These are phyloP conservation scores for Aphanomyces stellatus DNA, from an alignment of 352 stramenopile genomes.

Conservation along the genomic window DNA sequence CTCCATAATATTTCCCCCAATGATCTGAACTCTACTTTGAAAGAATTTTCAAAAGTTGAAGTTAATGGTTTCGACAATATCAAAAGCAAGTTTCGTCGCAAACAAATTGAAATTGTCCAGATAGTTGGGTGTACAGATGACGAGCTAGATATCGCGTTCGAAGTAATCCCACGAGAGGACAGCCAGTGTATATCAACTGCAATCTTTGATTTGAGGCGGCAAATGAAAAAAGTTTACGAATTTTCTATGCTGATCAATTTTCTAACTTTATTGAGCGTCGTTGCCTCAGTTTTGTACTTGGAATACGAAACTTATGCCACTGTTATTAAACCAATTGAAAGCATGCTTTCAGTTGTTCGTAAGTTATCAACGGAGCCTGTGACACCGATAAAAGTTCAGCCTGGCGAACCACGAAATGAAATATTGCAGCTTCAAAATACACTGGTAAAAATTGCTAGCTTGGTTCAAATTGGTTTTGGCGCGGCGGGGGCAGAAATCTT, in stretches of 20 bases:
- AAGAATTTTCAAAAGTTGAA: no score
- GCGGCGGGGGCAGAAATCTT: slow-evolving; percentile 76
- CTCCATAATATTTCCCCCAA: not conserved
- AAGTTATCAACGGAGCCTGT: slow-evolving; percentile 83
- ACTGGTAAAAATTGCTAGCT: slow-evolving; percentile 69
- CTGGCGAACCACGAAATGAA: slow-evolving; percentile 71
- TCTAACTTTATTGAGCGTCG: slow-evolving; percentile 77
- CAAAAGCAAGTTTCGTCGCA: slow-evolving; percentile 31
- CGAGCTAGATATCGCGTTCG: slow-evolving; percentile 49
- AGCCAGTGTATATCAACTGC: slow-evolving; percentile 57
- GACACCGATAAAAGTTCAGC: slow-evolving; percentile 67
- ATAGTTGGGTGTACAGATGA: slow-evolving; percentile 52
- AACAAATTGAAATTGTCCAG: slow-evolving; percentile 67
- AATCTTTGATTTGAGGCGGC: slow-evolving; percentile 80
- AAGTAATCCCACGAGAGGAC: slow-evolving; percentile 26
- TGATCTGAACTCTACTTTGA: no score
- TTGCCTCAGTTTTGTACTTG: slow-evolving; percentile 76
- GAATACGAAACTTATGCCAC: slow-evolving; percentile 55
- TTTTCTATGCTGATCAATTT: slow-evolving; percentile 87
- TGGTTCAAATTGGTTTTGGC: slow-evolving; percentile 82
- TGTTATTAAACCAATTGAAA: slow-evolving; percentile 85
- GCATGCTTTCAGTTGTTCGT: slow-evolving; percentile 87
- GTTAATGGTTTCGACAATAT: no score
- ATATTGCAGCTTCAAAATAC: slow-evolving; percentile 74
- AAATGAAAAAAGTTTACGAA: slow-evolving; percentile 35